Base-by-base conservation (phyloP, 768 basidiomycete species). In the Galerina marginata region DNA sequence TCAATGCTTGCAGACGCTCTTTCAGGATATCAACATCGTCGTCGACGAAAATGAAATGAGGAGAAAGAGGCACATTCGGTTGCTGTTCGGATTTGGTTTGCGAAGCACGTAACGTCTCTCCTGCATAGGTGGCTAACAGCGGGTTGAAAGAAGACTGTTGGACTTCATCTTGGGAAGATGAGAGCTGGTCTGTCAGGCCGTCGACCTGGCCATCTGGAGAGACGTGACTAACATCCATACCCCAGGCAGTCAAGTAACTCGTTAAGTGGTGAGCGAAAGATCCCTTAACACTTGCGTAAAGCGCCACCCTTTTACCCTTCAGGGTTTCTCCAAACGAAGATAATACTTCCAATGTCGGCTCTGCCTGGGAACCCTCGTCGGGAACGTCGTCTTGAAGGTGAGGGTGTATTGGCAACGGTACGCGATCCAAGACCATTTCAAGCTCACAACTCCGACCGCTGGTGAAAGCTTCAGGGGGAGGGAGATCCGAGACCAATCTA, bases 221-320 rank as follows among this genome's bases (percentile, higher is more conserved):
- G 45, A 88, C 81, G 75, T 95, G 94, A 53, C 86, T 88, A 44
- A 98, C 89, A 67, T 96, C 93, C 88, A 98, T 85, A 11, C 96
- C 95, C 96, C 96, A 99, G 5, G 91, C 86, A 20, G 92, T 92
- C 59, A 99, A 82, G 74, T 96, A 97, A 65, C 91, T 91, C 25
- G 95, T 95, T 38, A 99, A 79, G 73, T 97, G 93, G 53, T 91
- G 92, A 0, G 95, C 96, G 69, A 98, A 99, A 2, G 89, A 86
- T 42, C 93, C 92, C 63, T 84, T 86, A n/a, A 93, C 84, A 68
- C 86, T 89, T 6, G 96, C 93, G 69, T 96, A 92, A 26, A 99
- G 76, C 0, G 85, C 86, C 0, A 91, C 96, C 65, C 85, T 89
- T 75, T 89, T 93, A 12, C 95, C 93, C 68, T 87, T 87, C 51